Percentiles rank a stretch among this genome's conserved stretches.
Conservation (phyloP, 192 early-diverging fungal species). For the Spinellus fusiger region DNA sequence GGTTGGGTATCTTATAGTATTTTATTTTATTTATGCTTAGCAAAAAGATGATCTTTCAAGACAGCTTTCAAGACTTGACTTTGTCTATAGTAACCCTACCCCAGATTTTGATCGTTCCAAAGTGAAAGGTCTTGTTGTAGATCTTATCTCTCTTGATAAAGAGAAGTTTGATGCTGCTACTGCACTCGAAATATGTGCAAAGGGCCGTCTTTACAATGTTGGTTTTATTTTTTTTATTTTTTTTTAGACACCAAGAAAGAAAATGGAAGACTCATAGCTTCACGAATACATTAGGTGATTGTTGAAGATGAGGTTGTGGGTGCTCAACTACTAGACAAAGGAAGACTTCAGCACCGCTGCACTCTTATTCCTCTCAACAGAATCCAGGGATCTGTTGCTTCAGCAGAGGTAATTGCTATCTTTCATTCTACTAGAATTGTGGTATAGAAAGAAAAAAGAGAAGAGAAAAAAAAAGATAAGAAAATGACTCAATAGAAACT, state of each 20-base stretch:
- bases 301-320: slow-evolving; percentile 83
- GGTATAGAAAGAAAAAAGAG: neutral
- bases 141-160: slow-evolving; percentile 74
- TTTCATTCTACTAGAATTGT: neutral
- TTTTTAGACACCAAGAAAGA: no score
- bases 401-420: slow-evolving; percentile 36
- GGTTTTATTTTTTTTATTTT: slow-evolving; percentile 30
- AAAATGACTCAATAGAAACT: neutral
- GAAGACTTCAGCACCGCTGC: slow-evolving; percentile 68
- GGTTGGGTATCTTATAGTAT: neutral
- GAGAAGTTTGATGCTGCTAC: slow-evolving; percentile 58
- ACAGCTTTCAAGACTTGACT: slow-evolving; percentile 61
- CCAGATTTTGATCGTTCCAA: slow-evolving; percentile 83
- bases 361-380: slow-evolving; percentile 98
- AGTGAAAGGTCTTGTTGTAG: slow-evolving; percentile 92
- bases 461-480: slow-evolving; percentile 29
- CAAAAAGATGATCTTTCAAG: slow-evolving; percentile 45
- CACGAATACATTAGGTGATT: slow-evolving; percentile 78
- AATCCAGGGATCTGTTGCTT: slow-evolving; percentile 56
- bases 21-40: slow-evolving; percentile 17
- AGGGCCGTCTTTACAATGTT: slow-evolving; percentile 88
- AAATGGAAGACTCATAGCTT: neutral
- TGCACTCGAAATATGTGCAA: slow-evolving; percentile 94
- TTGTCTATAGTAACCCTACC: slow-evolving; percentile 77
- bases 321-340: slow-evolving; percentile 72